Conservation (phyloP, 257 asterid species). For the Ilex asprella region DNA sequence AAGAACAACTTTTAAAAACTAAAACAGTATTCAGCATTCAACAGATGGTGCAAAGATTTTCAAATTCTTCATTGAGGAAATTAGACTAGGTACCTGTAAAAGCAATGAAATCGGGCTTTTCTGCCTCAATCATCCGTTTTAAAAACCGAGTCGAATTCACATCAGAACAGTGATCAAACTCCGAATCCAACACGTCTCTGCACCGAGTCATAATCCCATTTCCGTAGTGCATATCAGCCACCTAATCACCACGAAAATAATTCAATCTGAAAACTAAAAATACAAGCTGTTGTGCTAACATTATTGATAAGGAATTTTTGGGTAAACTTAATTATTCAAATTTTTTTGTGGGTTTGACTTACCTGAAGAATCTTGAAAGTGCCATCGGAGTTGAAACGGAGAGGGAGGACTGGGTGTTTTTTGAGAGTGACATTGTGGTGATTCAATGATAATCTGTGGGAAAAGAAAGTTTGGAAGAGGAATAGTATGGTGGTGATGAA, state of each 20-base stretch:
- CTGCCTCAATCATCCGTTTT: too few relatives aligned
- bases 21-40: too few relatives aligned
- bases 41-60: too few relatives aligned
- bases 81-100: too few relatives aligned
- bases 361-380: slow-evolving; percentile 97
- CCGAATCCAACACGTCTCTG: too few relatives aligned
- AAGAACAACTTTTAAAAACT: too few relatives aligned
- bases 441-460: slow-evolving; percentile 37
- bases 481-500: slow-evolving; percentile 28
- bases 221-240: too few relatives aligned
- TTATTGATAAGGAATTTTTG: background rate
- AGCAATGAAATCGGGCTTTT: too few relatives aligned
- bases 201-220: too few relatives aligned
- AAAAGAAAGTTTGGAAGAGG: slow-evolving; percentile 34
- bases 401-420: slow-evolving; percentile 47
- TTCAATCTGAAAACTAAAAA: background rate
- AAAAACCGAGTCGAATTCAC: too few relatives aligned
- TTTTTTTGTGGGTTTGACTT: background rate
- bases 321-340: background rate
- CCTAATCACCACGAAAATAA: background rate
- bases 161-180: too few relatives aligned
- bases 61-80: too few relatives aligned
- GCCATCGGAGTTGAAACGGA: slow-evolving; percentile 76
- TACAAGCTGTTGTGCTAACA: background rate
- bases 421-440: slow-evolving; percentile 44